These are phyloP conservation scores for Chlamydomonas sp. DNA, from an alignment of 139 green algal species.

Conservation along the genomic window DNA sequence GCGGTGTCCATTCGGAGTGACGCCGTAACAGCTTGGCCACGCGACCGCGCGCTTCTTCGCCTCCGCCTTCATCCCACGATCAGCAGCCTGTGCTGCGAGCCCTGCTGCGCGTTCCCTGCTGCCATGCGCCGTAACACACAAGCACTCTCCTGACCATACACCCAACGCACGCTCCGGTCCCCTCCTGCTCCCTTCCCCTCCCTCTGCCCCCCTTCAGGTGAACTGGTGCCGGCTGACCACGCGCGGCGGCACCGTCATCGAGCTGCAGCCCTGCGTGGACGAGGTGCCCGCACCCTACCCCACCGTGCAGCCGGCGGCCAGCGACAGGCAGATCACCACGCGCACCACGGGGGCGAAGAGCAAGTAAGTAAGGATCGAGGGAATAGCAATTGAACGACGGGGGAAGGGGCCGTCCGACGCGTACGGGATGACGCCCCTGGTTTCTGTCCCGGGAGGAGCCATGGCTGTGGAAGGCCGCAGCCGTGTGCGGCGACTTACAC, in stretches of 20 bases:
- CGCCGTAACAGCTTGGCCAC: too few species aligned
- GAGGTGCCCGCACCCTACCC: conserved; percentile 64
- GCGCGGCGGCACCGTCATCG: conserved; percentile 49
- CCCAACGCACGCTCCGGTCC: too few species aligned
- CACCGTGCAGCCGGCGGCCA: conserved; percentile 78
- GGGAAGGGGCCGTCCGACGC: background rate
- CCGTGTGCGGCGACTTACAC: too few species aligned
- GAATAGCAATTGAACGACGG: background rate
- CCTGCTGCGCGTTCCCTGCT: background rate
- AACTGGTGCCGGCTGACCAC: conserved; percentile 82
- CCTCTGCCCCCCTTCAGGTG: conserved; percentile 56
- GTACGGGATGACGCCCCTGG: background rate
- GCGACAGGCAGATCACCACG: conserved; percentile 80
- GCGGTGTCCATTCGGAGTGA: too few species aligned
- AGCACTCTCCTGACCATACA: background rate
- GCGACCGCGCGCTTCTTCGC: too few species aligned
- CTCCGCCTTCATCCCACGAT: too few species aligned
- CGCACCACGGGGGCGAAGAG: conserved; percentile 56
- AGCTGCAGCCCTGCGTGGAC: conserved; percentile 72
- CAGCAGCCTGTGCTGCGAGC: background rate
- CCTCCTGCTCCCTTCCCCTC: background rate
- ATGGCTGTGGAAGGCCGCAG: too few species aligned
- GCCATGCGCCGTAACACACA: background rate
- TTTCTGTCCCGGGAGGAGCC: too few species aligned
- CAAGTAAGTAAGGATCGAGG: conserved; percentile 17